Evolutionary conservation across 805 yeast species (phyloP).

Genomic region (Saccharomycopsis fermentans): DNA sequence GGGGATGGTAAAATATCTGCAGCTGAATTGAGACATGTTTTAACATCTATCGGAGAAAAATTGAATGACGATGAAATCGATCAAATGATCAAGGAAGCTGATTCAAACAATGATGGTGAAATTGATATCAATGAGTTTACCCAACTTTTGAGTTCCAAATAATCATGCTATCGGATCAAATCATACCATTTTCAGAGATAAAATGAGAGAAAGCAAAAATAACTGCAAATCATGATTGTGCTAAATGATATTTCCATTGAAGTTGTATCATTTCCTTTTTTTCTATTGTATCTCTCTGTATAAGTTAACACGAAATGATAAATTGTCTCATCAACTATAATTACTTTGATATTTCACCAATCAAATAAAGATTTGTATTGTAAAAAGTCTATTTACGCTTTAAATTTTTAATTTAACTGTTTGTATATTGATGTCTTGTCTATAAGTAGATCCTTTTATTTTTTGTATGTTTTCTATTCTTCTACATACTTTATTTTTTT

Average conservation of each 20-base stretch:
- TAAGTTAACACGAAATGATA: not conserved
- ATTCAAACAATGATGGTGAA: conserved; percentile 91
- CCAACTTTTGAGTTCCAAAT: conserved; percentile 72
- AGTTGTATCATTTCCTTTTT: not conserved
- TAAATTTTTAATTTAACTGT: not conserved
- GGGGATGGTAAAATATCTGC: conserved; percentile 97
- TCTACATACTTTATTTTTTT: not conserved
- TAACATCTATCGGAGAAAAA: conserved; percentile 96
- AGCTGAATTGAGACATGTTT: conserved; percentile 91
- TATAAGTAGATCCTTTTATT: not conserved
- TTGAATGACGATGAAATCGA: conserved; percentile 94
- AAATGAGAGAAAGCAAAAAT: not conserved
- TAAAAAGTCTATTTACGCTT: not conserved
- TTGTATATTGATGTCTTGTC: not conserved
- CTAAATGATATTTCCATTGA: no score
- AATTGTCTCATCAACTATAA: no score
- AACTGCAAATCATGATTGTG: not conserved
- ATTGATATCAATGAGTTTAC: conserved; percentile 96
- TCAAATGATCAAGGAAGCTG: conserved; percentile 95
- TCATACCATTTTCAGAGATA: not conserved
- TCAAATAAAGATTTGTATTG: no score
- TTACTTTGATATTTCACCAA: no score
- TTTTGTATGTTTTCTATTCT: no score
- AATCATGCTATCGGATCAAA: conserved; percentile 16
- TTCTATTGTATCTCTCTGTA: not conserved